Evolutionary conservation across 2,329 filamentous ascomycete species (phyloP), one percentile per base, ranked within the genome.

Genomic region (Sporothrix protearum): DNA sequence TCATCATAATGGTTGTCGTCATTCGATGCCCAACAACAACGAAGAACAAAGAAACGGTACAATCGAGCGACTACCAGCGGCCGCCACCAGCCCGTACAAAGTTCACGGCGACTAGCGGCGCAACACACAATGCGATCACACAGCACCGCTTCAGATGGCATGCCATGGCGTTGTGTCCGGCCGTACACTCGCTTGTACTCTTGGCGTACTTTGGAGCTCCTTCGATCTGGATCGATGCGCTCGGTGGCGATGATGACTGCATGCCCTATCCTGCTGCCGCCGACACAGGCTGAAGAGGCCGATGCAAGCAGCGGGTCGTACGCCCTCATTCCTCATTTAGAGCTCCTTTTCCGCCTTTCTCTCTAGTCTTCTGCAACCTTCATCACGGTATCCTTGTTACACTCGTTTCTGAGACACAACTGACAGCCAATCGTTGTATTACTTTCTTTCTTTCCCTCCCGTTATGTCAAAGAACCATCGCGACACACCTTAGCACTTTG

Each of bases 181-280:
- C 53, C 12, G 28, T 28, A 57, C 14, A 57, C 5, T 19, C 36
- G 59, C n/a, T 45, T 64, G 59, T 64, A 64, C 59, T 42, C n/a
- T 8, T 10, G 39, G 36, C 10, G 36, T 64, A 64, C 22, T 45
- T 22, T 47, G 42, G 59, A 45, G 9, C 12, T 59, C 16, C n/a
- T 28, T 64, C 36, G 59, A 45, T 64, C 57, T 22, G 33, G 30
- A 39, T 39, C 30, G 30, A 39, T 9, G 36, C 39, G 4, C 36
- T 64, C 19, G 36, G 59, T 64, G 59, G 59, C 59, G 59, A 64
- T 42, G 59, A 45, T 42, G 59, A 64, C 36, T 64, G 59, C 59
- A 45, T 42, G 22, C 59, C 19, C 59, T 45, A 19, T 57, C 36
- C 57, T 12, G 59, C 36, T 28, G 36, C 59, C 59, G 22, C 59